Conservation (phyloP, 2,329 filamentous ascomycete genomes). For the Zymoseptoria brevis region DNA sequence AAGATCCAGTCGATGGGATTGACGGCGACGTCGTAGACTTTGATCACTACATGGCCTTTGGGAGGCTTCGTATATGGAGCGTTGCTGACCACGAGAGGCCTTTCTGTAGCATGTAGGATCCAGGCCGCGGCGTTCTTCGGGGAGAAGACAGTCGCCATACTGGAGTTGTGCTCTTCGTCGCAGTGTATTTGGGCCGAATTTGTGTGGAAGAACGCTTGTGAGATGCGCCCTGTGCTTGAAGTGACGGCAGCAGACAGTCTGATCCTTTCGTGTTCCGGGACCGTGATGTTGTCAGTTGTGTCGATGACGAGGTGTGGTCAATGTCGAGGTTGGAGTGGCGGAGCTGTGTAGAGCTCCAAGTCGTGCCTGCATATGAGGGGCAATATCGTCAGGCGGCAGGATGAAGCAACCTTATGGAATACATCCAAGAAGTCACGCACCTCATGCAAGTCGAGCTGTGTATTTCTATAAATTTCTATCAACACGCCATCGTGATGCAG, state of each 20-base stretch:
- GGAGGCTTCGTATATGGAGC: conserved; percentile 33
- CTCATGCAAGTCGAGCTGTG: not conserved
- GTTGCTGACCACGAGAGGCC: conserved; percentile 28
- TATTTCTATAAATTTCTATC: not conserved
- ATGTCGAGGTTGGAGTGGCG: not conserved
- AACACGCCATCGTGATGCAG: not conserved
- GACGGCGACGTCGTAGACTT: conserved; percentile 34
- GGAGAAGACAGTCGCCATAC: not conserved
- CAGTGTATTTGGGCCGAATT: too few relatives aligned
- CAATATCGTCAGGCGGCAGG: not conserved
- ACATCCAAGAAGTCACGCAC: not conserved
- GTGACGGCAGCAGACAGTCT: too few relatives aligned
- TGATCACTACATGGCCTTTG: conserved; percentile 33
- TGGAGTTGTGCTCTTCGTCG: too few relatives aligned
- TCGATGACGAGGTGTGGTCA: not conserved
- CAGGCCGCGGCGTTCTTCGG: conserved; percentile 31
- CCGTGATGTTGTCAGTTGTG: not conserved
- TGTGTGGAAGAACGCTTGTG: too few relatives aligned
- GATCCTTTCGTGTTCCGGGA: too few relatives aligned
- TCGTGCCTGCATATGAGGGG: not conserved
- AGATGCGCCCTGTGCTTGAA: too few relatives aligned
- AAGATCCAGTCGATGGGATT: conserved; percentile 38
- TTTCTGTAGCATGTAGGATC: conserved; percentile 26
- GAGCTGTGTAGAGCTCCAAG: not conserved
- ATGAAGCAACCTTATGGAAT: not conserved